Conservation (phyloP, 129 eudicot species). For the Flaveria ramosissima region DNA sequence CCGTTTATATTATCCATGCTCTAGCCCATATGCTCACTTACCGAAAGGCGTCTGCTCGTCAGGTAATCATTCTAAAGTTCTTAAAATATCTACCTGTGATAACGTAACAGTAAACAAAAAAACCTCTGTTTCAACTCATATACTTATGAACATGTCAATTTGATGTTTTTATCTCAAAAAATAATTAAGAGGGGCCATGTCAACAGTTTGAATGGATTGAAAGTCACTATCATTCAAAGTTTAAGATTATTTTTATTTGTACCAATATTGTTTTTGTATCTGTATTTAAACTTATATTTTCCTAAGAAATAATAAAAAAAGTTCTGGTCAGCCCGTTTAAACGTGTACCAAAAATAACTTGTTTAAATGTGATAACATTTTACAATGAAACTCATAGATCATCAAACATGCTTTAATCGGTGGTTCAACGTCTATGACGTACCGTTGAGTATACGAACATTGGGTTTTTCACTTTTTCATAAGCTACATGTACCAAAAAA, state of each 20-base stretch:
- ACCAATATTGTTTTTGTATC: not conserved
- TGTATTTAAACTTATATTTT: not conserved
- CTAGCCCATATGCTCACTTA: no score
- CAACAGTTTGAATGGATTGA: not conserved
- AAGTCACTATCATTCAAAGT: not conserved
- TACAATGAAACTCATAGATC: not conserved
- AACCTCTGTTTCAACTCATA: no score
- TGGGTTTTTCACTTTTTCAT: not conserved
- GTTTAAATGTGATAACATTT: not conserved
- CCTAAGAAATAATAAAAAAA: not conserved
- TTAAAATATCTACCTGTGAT: no score
- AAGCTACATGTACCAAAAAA: slow-evolving; percentile 16
- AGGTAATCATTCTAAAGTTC: no score
- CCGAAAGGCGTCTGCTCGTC: no score
- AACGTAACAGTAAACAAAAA: no score
- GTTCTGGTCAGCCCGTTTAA: not conserved
- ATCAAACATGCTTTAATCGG: not conserved
- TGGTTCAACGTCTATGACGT: not conserved
- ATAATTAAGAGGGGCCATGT: not conserved
- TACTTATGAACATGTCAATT: no score
- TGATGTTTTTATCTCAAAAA: no score
- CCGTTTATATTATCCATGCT: no score
- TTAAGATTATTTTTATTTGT: not conserved
- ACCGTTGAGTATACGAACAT: not conserved
- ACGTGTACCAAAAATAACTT: not conserved